phyloP scores from a whole-genome alignment of 2,329 filamentous ascomycete genomes.

The Fusarium hostae region DNA sequence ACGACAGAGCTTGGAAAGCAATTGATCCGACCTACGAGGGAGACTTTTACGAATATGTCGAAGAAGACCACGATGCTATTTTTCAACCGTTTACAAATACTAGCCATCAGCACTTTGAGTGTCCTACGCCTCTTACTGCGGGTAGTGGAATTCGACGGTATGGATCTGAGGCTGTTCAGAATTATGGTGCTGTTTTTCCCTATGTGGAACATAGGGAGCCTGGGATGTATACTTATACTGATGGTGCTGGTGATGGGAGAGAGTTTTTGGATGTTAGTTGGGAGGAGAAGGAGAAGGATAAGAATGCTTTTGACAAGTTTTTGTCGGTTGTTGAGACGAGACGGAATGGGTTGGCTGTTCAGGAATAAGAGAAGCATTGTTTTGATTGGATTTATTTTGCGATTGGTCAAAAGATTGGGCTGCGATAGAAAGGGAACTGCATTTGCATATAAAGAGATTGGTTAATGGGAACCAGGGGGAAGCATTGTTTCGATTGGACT shows the following conservation, averaged over 20 bases:
- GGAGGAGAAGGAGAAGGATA: background rate
- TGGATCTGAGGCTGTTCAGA: background rate
- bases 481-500: background rate
- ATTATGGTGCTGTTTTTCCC: background rate
- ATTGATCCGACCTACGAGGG: background rate
- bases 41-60: background rate
- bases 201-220: background rate
- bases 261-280: background rate
- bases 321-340: background rate
- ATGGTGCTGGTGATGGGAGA: background rate
- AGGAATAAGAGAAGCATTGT: background rate
- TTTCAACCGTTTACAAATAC: background rate
- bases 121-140: background rate
- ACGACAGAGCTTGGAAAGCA: background rate
- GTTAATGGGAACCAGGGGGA: no score
- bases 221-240: background rate
- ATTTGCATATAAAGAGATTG: background rate
- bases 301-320: background rate
- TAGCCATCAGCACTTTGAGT: conserved; percentile 8
- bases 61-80: background rate
- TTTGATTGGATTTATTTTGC: background rate
- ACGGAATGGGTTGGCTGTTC: background rate
- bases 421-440: background rate
- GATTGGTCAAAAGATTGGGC: no score
- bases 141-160: background rate